Percentiles rank a stretch among this genome's conserved stretches.
Evolutionary conservation across 73 alveolate species (phyloP).

Genomic region (Paramecium caudatum): DNA sequence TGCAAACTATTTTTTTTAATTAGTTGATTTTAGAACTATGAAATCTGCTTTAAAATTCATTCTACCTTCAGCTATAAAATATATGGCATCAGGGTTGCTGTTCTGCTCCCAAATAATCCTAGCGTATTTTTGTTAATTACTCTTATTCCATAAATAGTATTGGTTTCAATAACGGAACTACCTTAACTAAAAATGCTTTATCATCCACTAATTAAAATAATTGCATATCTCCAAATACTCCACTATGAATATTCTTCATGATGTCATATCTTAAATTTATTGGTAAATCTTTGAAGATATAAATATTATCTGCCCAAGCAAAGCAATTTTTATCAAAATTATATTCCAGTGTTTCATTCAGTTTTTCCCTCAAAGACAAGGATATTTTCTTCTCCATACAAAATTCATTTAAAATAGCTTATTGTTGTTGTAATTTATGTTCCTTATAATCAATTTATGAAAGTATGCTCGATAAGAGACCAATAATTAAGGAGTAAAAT

Average conservation of each 20-base stretch:
- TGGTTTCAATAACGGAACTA: constrained; percentile 84
- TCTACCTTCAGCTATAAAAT: constrained; percentile 86
- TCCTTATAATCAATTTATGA: constrained; percentile 86
- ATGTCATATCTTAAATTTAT: constrained; percentile 85
- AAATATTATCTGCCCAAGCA: constrained; percentile 78
- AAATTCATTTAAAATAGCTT: constrained; percentile 82
- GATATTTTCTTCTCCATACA: constrained; percentile 84
- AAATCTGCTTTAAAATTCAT: constrained; percentile 76
- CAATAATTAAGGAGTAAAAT: constrained; percentile 88
- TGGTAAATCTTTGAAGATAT: constrained; percentile 83
- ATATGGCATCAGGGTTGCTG: constrained; percentile 85
- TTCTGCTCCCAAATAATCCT: constrained; percentile 77
- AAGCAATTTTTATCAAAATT: constrained; percentile 77
- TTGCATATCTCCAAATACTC: constrained; percentile 81
- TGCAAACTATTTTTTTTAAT: constrained; percentile 46
- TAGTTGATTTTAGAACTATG: constrained; percentile 59
- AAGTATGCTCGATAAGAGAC: constrained; percentile 82
- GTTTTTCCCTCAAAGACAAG: constrained; percentile 64
- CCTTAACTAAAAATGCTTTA: constrained; percentile 80
- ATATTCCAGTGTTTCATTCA: constrained; percentile 78
- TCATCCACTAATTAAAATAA: constrained; percentile 82
- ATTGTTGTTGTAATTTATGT: constrained; percentile 73
- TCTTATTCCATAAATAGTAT: constrained; percentile 79
- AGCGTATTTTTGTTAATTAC: too few species aligned
- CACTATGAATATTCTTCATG: constrained; percentile 86